phyloP scores from a whole-genome alignment of 257 asterid species.

The Solanum etuberosum region DNA sequence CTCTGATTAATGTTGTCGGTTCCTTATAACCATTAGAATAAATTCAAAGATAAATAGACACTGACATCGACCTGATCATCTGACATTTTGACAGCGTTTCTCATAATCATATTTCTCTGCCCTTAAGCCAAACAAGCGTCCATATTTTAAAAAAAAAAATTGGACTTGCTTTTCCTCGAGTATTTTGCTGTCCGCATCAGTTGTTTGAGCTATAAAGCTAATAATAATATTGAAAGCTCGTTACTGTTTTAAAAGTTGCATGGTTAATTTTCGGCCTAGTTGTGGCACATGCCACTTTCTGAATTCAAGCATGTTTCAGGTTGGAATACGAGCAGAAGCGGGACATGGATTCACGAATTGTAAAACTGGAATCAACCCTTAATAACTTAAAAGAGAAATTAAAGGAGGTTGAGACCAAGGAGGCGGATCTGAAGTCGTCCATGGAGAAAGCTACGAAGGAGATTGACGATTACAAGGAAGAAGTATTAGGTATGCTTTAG shows the following conservation, averaged over 20 bases:
- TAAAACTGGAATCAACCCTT: constrained; percentile 68
- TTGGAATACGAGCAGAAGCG: constrained; percentile 92
- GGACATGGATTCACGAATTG: constrained; percentile 71
- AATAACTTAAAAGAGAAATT: constrained; percentile 37
- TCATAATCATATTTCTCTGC: background rate
- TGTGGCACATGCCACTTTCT: background rate
- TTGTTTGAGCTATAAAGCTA: background rate
- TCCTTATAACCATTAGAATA: background rate
- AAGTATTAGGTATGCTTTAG: constrained; percentile 45
- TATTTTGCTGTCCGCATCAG: background rate
- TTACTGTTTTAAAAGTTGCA: background rate
- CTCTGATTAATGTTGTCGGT: background rate
- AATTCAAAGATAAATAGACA: background rate
- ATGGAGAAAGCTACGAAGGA: constrained; percentile 46
- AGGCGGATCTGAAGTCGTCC: constrained; percentile 51
- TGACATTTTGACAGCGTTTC: constrained; percentile 7
- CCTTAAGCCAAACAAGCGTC: background rate
- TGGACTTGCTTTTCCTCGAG: background rate
- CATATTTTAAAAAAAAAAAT: background rate
- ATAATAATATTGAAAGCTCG: background rate
- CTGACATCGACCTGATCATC: background rate
- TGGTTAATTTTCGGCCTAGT: background rate
- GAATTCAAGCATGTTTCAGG: constrained; percentile 20
- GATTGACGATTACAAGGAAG: constrained; percentile 50
- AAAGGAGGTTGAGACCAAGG: constrained; percentile 49